A percentile compares a stretch with the other conserved stretches of the same genome.
These are phyloP conservation scores for Hydnum rufescens DNA, from an alignment of 768 basidiomycete species.

Conservation along the genomic window DNA sequence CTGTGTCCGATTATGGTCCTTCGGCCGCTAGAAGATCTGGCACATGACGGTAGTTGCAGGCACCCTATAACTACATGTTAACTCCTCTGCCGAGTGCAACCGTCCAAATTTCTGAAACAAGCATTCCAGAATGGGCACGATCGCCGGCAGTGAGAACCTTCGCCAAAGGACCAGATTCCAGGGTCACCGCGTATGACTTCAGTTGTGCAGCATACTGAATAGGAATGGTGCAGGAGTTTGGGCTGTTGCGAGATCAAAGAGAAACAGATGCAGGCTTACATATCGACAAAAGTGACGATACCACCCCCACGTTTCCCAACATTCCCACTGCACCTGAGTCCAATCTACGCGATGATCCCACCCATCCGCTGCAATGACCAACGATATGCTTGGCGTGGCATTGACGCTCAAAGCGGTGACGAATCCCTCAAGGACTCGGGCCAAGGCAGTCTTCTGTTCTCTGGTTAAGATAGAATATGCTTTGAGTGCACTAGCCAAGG, in stretches of 20 bases:
- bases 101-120: not conserved
- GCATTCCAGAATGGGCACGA: not conserved
- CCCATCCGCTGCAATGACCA: constrained; percentile 40
- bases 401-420: constrained; percentile 34
- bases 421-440: constrained; percentile 59
- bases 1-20: too few species aligned
- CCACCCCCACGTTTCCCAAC: constrained; percentile 85
- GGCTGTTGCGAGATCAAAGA: not conserved
- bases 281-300: constrained; percentile 71
- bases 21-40: too few species aligned
- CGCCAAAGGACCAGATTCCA: constrained; percentile 47
- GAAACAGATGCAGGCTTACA: constrained; percentile 25
- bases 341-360: constrained; percentile 56
- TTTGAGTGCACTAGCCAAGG: constrained; percentile 49
- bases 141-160: constrained; percentile 12
- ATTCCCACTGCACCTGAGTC: constrained; percentile 57
- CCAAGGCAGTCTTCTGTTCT: constrained; percentile 57
- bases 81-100: not conserved
- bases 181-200: constrained; percentile 49
- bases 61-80: too few species aligned
- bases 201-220: constrained; percentile 61
- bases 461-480: constrained; percentile 52
- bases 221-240: not conserved
- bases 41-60: too few species aligned
- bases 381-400: constrained; percentile 32